These are phyloP conservation scores for Penicillium aurantiogriseum DNA, from an alignment of 2,329 filamentous ascomycete genomes.

Conservation along the genomic window DNA sequence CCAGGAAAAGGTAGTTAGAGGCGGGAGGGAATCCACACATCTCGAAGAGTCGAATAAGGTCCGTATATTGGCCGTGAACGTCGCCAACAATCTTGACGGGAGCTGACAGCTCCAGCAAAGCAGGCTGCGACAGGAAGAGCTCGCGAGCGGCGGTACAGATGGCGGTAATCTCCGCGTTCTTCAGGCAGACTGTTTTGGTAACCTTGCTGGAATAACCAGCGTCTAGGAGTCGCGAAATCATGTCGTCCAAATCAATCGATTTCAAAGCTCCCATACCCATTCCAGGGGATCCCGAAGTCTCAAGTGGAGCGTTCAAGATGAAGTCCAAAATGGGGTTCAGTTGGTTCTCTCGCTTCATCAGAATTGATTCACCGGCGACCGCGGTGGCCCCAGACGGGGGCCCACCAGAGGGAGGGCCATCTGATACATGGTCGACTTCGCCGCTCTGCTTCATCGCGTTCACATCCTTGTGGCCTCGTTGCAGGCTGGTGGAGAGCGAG, in stretches of 20 bases:
- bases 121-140: conserved; percentile 85
- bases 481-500: conserved; percentile 72
- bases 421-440: conserved; percentile 92
- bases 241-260: conserved; percentile 91
- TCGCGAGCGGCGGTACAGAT: conserved; percentile 89
- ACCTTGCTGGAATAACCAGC: conserved; percentile 95
- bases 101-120: conserved; percentile 84
- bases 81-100: conserved; percentile 98
- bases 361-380: conserved; percentile 81
- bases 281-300: conserved; percentile 50
- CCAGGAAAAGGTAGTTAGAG: conserved; percentile 89
- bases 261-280: conserved; percentile 91
- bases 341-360: conserved; percentile 74
- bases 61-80: conserved; percentile 94
- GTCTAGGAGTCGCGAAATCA: conserved; percentile 90
- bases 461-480: conserved; percentile 72
- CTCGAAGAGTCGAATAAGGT: conserved; percentile 94
- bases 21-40: conserved; percentile 96
- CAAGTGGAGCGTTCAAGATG: conserved; percentile 41
- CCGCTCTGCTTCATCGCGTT: conserved; percentile 78
- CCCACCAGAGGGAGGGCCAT: conserved; percentile 73
- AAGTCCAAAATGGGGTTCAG: conserved; percentile 64
- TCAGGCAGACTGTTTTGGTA: conserved; percentile 94
- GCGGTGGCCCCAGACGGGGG: conserved; percentile 57
- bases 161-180: conserved; percentile 94